phyloP scores from a whole-genome alignment of 2,329 filamentous ascomycete species.

The Fusarium palustre region DNA sequence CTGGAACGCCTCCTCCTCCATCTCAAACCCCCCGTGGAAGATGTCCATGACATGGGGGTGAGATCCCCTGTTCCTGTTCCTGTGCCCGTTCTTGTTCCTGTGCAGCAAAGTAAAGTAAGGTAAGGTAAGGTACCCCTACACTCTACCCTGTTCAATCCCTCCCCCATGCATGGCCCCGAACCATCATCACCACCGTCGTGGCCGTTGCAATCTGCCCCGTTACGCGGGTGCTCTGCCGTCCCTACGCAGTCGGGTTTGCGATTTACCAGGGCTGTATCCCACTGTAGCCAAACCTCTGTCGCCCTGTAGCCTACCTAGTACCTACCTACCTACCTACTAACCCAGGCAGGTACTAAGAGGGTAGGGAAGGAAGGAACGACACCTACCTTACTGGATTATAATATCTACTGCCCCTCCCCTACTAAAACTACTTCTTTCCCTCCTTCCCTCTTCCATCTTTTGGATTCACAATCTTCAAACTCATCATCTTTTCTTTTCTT shows the following conservation, averaged over 20 bases:
- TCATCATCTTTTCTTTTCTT: conserved; percentile 38
- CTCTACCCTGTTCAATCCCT: conserved; percentile 7
- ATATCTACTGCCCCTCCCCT: conserved; percentile 47
- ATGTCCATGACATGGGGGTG: background rate
- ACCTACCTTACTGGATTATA: background rate
- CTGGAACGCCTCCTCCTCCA: conserved; percentile 31
- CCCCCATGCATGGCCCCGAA: conserved; percentile 39
- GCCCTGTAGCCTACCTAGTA: background rate
- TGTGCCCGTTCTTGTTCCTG: background rate
- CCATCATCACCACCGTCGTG: conserved; percentile 48
- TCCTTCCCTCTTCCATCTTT: conserved; percentile 34
- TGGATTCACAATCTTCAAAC: conserved; percentile 41
- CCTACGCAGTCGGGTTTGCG: conserved; percentile 18
- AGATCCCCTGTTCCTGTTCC: background rate
- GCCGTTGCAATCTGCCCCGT: conserved; percentile 49
- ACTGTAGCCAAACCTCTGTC: conserved; percentile 11
- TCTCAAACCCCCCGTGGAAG: conserved; percentile 3
- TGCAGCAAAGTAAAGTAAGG: conserved; percentile 3
- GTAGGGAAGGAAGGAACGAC: conserved; percentile 8
- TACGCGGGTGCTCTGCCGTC: conserved; percentile 14
- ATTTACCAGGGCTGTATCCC: conserved; percentile 11
- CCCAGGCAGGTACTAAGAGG: background rate
- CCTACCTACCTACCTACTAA: background rate
- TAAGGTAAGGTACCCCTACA: conserved; percentile 5
- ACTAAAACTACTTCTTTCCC: conserved; percentile 44